phyloP scores from a whole-genome alignment of 257 asterid species.

The Rubia yunnanensis region DNA sequence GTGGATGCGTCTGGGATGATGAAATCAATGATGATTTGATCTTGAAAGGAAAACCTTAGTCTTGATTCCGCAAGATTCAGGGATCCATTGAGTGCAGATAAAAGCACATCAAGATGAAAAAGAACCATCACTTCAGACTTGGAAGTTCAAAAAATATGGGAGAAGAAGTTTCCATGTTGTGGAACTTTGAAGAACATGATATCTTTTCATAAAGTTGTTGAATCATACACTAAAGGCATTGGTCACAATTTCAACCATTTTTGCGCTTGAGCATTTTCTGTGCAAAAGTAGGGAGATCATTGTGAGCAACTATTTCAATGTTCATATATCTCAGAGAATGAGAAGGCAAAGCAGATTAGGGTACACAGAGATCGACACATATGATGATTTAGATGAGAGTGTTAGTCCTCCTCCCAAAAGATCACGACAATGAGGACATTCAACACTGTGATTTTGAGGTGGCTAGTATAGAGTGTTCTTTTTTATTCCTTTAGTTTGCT shows the following conservation, averaged over 20 bases:
- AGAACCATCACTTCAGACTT: conserved; percentile 12
- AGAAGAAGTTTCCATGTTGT: conserved; percentile 25
- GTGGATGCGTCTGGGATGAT: conserved; percentile 4
- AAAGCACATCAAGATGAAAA: conserved; percentile 14
- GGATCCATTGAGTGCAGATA: conserved; percentile 30
- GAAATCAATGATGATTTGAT: neutral
- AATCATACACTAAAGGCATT: neutral
- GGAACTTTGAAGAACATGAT: conserved; percentile 28
- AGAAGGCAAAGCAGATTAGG: neutral
- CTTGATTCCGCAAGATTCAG: conserved; percentile 27
- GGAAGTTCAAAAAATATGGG: conserved; percentile 34
- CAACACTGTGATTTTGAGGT: too few relatives aligned
- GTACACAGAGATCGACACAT: neutral
- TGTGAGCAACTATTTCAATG: conserved; percentile 1
- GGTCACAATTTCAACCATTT: conserved; percentile 11
- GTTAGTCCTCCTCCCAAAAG: too few relatives aligned
- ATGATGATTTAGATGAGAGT: neutral
- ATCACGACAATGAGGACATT: too few relatives aligned
- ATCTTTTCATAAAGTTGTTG: conserved; percentile 13
- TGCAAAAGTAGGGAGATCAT: neutral
- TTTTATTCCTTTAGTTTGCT: too few relatives aligned
- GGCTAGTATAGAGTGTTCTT: too few relatives aligned
- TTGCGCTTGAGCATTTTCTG: neutral
- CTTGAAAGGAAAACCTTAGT: conserved; percentile 24
- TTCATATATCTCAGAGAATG: neutral